These are phyloP conservation scores for Delonix regia DNA, from an alignment of 306 rosid species.

Conservation along the genomic window DNA sequence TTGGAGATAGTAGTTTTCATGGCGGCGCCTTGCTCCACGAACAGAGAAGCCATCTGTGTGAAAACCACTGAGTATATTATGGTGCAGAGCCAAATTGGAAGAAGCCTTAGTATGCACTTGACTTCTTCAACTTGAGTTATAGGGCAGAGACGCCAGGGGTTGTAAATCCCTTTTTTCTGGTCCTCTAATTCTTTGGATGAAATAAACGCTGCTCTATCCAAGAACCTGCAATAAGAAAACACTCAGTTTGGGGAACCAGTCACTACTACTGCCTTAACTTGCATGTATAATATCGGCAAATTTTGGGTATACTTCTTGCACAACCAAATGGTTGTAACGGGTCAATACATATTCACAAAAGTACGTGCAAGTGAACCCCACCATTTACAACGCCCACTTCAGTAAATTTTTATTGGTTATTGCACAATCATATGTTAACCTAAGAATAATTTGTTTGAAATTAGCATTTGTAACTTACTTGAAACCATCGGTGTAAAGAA, in stretches of 20 bases:
- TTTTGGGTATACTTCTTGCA: too few species aligned
- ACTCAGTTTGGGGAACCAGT: neutral
- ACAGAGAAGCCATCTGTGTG: slow-evolving; percentile 99
- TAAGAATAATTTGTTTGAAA: too few species aligned
- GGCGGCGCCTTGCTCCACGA: slow-evolving; percentile 98
- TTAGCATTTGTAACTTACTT: slow-evolving; percentile 60
- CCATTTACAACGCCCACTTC: too few species aligned
- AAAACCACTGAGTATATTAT: slow-evolving; percentile 94
- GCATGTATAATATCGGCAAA: neutral
- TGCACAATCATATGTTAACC: too few species aligned
- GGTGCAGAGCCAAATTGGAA: slow-evolving; percentile 99
- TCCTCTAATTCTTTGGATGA: slow-evolving; percentile 75
- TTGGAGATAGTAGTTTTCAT: slow-evolving; percentile 78
- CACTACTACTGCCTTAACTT: neutral
- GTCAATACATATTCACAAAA: too few species aligned
- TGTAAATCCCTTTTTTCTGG: slow-evolving; percentile 44
- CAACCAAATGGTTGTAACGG: neutral
- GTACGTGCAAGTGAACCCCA: too few species aligned
- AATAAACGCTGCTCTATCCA: slow-evolving; percentile 89
- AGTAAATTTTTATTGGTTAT: too few species aligned
- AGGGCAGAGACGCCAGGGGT: slow-evolving; percentile 86
- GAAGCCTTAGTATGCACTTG: slow-evolving; percentile 89
- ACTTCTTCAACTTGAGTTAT: slow-evolving; percentile 95
- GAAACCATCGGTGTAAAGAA: slow-evolving; percentile 92
- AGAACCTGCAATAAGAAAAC: slow-evolving; percentile 58